Base-by-base conservation (phyloP, 176 grass and related monocot genomes). In the Rhynchospora breviuscula region DNA sequence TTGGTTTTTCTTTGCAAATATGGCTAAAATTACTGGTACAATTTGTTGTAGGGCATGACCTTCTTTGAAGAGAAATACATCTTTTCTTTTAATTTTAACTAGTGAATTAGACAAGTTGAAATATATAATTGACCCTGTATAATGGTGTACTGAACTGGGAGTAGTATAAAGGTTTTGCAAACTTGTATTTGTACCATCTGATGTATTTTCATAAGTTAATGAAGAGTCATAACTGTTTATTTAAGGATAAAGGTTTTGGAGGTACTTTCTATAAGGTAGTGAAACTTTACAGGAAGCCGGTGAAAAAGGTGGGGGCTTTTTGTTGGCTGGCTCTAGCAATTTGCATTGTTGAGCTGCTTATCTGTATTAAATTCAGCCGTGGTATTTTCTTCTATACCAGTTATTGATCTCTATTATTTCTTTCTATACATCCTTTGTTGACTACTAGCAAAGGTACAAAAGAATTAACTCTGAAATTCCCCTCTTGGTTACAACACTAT, bases 271-370 rank as follows among this genome's bases (percentile, higher is more conserved):
- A 33, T 66, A 25, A 13, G 12, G 1, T 31, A 52, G 58, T 48
- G 35, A 80, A 74, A 83, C 7, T 81, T 90, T 92, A 56, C 91
- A 99, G 96, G 73, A 93, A 90, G 83, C 89, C 93, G 8, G 88
- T 95, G 69, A 99, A 99, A 86, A 99, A 99, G 85, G 96, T 99
- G 31, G 96, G 96, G 59, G 89, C 93, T 62, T 99, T 99, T 46
- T 99, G 96, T 56, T 99, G 96, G 96, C 89, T 99, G 81, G 91
- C 96, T 33, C 81, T 99, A 18, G 96, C 96, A 63, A 95, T 99
- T 80, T 99, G 96, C 93, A 93, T 99, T 63, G 68, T 99, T 40
- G 96, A 99, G 77, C 96, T 99, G 86, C 93, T 99, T 71, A 90
- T 95, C 45, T 95, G 96, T 81, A 91, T 95, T 65, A 99, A 99